Evolutionary conservation across 2,329 filamentous ascomycete species (phyloP).

Genomic region (Epicoccum sorghinum): DNA sequence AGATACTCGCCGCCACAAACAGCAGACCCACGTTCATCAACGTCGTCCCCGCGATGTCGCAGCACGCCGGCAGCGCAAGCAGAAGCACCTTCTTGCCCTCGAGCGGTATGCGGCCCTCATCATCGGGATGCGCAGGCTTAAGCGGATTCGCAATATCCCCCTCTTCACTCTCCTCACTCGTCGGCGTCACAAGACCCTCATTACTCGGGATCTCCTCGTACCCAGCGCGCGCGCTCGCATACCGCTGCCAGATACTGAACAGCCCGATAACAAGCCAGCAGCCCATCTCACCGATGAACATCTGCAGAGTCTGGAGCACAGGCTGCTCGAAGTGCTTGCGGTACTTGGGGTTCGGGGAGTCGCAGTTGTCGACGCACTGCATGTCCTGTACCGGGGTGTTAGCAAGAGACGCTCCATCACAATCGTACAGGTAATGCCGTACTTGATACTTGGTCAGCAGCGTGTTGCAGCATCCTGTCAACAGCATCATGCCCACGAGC

Average conservation of each 20-base stretch:
- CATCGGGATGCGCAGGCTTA: constrained; percentile 51
- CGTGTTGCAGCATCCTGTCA: constrained; percentile 96
- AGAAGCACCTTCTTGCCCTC: constrained; percentile 74
- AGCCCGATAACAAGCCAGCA: constrained; percentile 89
- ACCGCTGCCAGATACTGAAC: constrained; percentile 69
- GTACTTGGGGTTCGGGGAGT: constrained; percentile 68
- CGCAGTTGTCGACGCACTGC: constrained; percentile 93
- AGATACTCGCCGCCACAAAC: constrained; percentile 94
- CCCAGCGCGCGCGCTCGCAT: constrained; percentile 57
- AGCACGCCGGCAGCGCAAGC: constrained; percentile 84
- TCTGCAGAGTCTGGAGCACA: constrained; percentile 92
- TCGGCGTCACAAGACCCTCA: constrained; percentile 37
- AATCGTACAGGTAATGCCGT: constrained; percentile 8
- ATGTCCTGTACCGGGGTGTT: constrained; percentile 70
- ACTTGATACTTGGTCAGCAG: constrained; percentile 96
- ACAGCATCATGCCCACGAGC: constrained; percentile 92
- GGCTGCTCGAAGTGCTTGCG: constrained; percentile 87
- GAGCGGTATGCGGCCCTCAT: constrained; percentile 66
- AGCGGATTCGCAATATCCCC: constrained; percentile 61
- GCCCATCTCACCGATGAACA: constrained; percentile 96
- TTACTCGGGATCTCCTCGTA: constrained; percentile 68
- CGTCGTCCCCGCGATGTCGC: constrained; percentile 93
- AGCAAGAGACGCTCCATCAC: constrained; percentile 14
- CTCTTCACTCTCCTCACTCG: constrained; percentile 53
- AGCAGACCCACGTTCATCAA: constrained; percentile 96